A percentile compares a stretch with the other conserved stretches of the same genome.
Conservation (phyloP, 1,284 basidiomycete species). For the Pseudozyma thailandica region DNA sequence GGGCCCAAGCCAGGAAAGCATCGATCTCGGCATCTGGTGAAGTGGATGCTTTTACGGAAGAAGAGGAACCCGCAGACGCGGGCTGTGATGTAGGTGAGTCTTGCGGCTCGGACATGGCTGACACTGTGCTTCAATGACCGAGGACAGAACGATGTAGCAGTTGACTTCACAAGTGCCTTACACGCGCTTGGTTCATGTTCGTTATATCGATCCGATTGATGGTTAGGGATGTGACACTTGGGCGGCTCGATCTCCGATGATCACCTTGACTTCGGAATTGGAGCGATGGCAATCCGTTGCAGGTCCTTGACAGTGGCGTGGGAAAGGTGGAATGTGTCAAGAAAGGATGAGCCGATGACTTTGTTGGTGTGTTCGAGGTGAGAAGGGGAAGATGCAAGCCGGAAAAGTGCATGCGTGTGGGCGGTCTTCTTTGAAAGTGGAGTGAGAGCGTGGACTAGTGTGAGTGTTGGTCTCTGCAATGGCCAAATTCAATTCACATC, state of each 20-base stretch:
- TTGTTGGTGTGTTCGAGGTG: neutral
- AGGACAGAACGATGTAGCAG: no score
- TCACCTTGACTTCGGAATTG: no score
- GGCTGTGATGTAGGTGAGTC: constrained; percentile 1
- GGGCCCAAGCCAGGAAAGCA: constrained; percentile 48
- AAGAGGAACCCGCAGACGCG: constrained; percentile 3
- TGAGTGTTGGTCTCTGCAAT: constrained; percentile 23
- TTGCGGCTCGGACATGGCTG: constrained; percentile 19
- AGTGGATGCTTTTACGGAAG: constrained; percentile 1
- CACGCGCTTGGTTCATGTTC: no score
- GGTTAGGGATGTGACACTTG: no score
- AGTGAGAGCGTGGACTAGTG: neutral
- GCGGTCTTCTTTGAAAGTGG: neutral
- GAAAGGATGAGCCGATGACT: constrained; percentile 4
- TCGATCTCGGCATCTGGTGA: constrained; percentile 41
- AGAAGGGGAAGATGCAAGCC: neutral
- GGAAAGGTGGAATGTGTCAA: no score
- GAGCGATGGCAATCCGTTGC: no score
- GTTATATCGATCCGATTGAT: no score
- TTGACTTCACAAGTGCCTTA: no score
- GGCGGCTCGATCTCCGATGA: no score
- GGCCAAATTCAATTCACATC: constrained; percentile 4
- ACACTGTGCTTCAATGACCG: no score
- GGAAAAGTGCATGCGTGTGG: constrained; percentile 1
- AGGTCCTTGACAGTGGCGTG: no score